Evolutionary conservation across 1,139 yeast species (phyloP).

Genomic region (Suhomyces choctaworum): DNA sequence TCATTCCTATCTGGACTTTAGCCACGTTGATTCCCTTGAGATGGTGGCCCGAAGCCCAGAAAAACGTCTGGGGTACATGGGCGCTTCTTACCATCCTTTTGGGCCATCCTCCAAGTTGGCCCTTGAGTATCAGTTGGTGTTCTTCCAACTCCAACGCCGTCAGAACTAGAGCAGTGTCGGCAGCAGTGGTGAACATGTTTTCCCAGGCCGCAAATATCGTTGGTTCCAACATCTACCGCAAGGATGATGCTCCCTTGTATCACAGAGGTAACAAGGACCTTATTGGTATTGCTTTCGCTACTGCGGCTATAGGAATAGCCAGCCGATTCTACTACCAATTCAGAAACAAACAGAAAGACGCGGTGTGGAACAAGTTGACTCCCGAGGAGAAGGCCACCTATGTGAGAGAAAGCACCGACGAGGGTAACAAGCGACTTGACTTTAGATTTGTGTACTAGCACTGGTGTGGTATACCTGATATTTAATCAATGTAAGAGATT

Average conservation of each 20-base stretch:
- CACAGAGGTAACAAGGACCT: slow-evolving; percentile 27
- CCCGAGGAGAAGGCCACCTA: slow-evolving; percentile 17
- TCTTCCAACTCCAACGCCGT: slow-evolving; percentile 24
- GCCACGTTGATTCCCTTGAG: slow-evolving; percentile 20
- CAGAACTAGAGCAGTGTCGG: slow-evolving; percentile 24
- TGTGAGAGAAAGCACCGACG: slow-evolving; percentile 12
- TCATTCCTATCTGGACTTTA: slow-evolving; percentile 22
- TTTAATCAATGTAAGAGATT: too few relatives aligned
- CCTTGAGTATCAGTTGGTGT: slow-evolving; percentile 24
- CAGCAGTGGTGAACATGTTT: slow-evolving; percentile 26
- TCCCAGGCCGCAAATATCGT: slow-evolving; percentile 21
- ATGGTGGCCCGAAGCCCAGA: slow-evolving; percentile 22
- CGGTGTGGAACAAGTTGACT: slow-evolving; percentile 17
- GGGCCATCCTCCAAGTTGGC: slow-evolving; percentile 23
- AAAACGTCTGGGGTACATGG: slow-evolving; percentile 23
- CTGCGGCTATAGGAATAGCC: slow-evolving; percentile 17
- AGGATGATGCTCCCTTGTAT: slow-evolving; percentile 30
- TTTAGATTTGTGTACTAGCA: slow-evolving; percentile 18
- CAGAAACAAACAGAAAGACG: slow-evolving; percentile 17
- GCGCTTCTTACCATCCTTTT: slow-evolving; percentile 21
- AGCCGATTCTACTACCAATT: slow-evolving; percentile 18
- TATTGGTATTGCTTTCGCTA: slow-evolving; percentile 22
- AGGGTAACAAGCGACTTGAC: slow-evolving; percentile 22
- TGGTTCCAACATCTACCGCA: slow-evolving; percentile 26
- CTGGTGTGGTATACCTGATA: too few relatives aligned